A percentile compares a stretch with the other conserved stretches of the same genome.
Conservation (phyloP, 768 basidiomycete species). For the Lentinula detonsa region DNA sequence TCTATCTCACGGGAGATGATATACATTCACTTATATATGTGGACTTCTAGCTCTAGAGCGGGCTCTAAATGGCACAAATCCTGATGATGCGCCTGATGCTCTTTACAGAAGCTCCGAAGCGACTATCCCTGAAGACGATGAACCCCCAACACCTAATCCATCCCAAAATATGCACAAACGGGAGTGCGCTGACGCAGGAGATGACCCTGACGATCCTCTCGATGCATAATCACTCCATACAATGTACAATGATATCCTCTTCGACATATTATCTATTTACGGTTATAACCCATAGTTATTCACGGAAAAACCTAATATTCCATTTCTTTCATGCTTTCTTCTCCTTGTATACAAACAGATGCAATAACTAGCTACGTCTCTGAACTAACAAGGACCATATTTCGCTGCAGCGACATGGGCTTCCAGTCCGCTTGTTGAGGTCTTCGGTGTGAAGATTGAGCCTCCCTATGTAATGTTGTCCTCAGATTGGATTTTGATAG, state of each 20-base stretch:
- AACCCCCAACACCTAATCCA: slow-evolving; percentile 24
- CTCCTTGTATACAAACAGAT: background rate
- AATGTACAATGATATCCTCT: background rate
- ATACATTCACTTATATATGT: background rate
- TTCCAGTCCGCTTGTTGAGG: slow-evolving; percentile 35
- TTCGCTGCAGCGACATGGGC: slow-evolving; percentile 38
- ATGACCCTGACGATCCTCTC: background rate
- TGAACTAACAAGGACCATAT: slow-evolving; percentile 29
- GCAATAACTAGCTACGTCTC: background rate
- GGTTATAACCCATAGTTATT: background rate
- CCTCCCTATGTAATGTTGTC: slow-evolving; percentile 22
- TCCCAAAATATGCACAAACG: slow-evolving; percentile 28
- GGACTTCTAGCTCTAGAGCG: slow-evolving; percentile 42
- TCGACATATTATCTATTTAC: background rate
- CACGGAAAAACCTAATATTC: background rate
- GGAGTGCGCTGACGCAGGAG: slow-evolving; percentile 34
- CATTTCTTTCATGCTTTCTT: background rate
- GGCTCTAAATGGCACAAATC: slow-evolving; percentile 34
- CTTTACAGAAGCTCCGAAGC: slow-evolving; percentile 26
- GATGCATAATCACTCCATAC: background rate
- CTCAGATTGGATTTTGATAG: background rate
- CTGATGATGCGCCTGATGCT: slow-evolving; percentile 32
- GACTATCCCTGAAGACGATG: slow-evolving; percentile 43
- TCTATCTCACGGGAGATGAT: background rate
- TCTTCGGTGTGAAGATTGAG: slow-evolving; percentile 38